Conservation (phyloP, 257 asterid genomes). For the Petunia secreta region DNA sequence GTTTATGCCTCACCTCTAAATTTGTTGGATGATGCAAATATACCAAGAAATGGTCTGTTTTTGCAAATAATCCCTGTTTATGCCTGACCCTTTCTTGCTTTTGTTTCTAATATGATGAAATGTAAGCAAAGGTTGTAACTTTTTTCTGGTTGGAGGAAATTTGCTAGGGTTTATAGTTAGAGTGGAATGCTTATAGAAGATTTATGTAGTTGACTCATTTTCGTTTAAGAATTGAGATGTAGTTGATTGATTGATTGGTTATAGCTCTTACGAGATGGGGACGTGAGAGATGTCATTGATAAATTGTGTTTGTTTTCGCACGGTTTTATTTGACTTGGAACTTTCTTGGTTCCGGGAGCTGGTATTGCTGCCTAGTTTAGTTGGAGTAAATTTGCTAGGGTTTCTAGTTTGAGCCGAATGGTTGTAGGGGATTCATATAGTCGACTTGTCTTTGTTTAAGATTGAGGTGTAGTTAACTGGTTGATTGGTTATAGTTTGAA, state of each 20-base stretch:
- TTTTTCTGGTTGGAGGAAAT: background rate
- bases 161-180: constrained; percentile 17
- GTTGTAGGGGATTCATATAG: too few relatives aligned
- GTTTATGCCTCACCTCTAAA: background rate
- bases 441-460: too few relatives aligned
- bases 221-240: background rate
- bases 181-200: background rate
- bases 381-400: too few relatives aligned
- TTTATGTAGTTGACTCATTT: background rate
- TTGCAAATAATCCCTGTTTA: background rate
- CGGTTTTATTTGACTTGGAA: constrained; percentile 6
- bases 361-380: background rate
- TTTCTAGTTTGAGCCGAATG: too few relatives aligned
- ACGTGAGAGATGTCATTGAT: background rate
- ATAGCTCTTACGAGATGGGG: background rate
- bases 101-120: background rate
- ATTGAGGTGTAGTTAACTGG: too few relatives aligned
- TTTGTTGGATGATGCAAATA: background rate
- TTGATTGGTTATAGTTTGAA: too few relatives aligned
- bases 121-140: background rate
- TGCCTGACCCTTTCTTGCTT: background rate
- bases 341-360: background rate
- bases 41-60: background rate
- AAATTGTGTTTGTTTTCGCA: background rate
- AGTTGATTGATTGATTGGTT: constrained; percentile 6